Evolutionary conservation across 169 alveolate genomes (phyloP).

Genomic region (Plasmodium fragile): DNA sequence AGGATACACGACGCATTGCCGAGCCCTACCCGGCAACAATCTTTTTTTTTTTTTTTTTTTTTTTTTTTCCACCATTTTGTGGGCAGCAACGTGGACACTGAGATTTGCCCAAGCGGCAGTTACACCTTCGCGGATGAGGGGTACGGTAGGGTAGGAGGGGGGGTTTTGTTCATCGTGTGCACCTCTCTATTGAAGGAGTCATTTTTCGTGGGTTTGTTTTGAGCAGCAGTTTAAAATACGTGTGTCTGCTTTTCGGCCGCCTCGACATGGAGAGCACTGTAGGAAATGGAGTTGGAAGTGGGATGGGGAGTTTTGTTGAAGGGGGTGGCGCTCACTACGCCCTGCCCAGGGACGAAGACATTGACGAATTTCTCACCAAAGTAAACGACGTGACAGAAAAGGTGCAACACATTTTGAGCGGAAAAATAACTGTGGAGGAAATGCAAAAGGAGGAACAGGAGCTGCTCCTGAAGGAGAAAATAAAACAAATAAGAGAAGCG

Average conservation of each 20-base stretch:
- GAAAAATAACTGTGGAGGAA: slow-evolving; percentile 40
- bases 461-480: slow-evolving; percentile 6
- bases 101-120: background rate
- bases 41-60: background rate
- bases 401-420: background rate
- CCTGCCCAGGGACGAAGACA: slow-evolving; percentile 40
- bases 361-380: slow-evolving; percentile 14
- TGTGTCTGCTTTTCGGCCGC: background rate
- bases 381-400: slow-evolving; percentile 43
- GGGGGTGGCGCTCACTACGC: background rate
- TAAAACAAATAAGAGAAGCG: slow-evolving; percentile 38
- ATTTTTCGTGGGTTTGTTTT: background rate
- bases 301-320: background rate
- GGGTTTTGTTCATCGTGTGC: background rate
- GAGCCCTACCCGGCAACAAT: background rate
- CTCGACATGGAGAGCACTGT: background rate
- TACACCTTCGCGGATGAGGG: background rate
- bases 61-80: background rate
- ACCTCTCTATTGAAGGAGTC: background rate
- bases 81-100: background rate
- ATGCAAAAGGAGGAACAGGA: slow-evolving; percentile 17
- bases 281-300: background rate
- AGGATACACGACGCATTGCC: background rate
- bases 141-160: background rate
- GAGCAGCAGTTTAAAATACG: background rate